Evolutionary conservation across 2,329 filamentous ascomycete genomes (phyloP).

Genomic region (Penicillium brevicompactum): DNA sequence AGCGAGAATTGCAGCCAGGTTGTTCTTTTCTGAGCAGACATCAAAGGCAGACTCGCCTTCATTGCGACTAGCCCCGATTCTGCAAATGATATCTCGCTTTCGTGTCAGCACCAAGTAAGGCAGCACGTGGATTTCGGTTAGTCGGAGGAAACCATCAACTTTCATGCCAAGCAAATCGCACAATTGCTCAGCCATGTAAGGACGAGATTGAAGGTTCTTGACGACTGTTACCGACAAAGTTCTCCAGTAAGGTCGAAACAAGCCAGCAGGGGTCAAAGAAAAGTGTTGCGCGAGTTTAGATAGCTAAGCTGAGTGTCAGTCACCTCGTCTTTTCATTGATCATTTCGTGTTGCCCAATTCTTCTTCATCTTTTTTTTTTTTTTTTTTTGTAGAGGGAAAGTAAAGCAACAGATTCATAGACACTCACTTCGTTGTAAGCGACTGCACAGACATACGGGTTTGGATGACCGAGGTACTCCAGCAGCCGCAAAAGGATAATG

Average conservation of each 20-base stretch:
- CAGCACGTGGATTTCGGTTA: constrained; percentile 78
- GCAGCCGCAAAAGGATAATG: constrained; percentile 76
- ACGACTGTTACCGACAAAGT: constrained; percentile 79
- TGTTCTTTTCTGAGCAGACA: constrained; percentile 60
- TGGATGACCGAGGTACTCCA: constrained; percentile 83
- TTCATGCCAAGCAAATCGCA: constrained; percentile 79
- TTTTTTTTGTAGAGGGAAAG: neutral
- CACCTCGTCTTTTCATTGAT: too few relatives aligned
- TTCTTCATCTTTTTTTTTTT: too few relatives aligned
- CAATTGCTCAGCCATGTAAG: constrained; percentile 78
- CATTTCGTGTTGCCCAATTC: neutral
- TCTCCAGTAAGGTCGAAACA: constrained; percentile 88
- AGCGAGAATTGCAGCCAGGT: constrained; percentile 61
- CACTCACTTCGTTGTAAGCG: constrained; percentile 75
- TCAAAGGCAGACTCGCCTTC: constrained; percentile 59
- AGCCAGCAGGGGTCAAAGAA: constrained; percentile 62
- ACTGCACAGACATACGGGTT: constrained; percentile 78
- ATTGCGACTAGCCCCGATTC: constrained; percentile 72
- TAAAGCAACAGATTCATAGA: neutral
- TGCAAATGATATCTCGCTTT: constrained; percentile 75
- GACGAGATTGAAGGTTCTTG: constrained; percentile 76
- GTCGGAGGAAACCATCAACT: constrained; percentile 70
- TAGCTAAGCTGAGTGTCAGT: constrained; percentile 50
- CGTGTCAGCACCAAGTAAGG: constrained; percentile 83
- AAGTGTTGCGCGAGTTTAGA: constrained; percentile 70